Percentiles rank a stretch among this genome's conserved stretches.
phyloP scores from a whole-genome alignment of 2,329 filamentous ascomycete species.

The Clarireedia sp. region DNA sequence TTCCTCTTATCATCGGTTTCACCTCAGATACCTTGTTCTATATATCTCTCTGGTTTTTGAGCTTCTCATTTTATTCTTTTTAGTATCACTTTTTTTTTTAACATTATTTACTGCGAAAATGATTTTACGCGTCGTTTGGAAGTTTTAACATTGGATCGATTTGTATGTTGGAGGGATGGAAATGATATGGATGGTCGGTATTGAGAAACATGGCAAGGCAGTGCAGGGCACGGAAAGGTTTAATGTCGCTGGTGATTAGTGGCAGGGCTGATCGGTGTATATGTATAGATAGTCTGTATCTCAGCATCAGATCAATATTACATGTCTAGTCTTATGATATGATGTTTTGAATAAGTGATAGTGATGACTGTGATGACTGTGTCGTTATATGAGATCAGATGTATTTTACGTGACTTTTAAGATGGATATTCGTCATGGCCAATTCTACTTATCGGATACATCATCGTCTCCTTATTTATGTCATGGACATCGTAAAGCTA shows the following conservation, averaged over 20 bases:
- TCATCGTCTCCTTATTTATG: no score
- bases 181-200: conserved; percentile 7
- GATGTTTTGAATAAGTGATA: background rate
- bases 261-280: conserved; percentile 7
- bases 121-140: conserved; percentile 13
- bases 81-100: background rate
- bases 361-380: background rate
- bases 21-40: conserved; percentile 53
- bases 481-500: no score
- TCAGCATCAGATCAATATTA: conserved; percentile 14
- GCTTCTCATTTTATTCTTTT: conserved; percentile 7
- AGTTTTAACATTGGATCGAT: conserved; percentile 11
- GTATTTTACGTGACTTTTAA: background rate
- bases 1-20: conserved; percentile 23
- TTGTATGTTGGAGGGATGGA: conserved; percentile 9
- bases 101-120: conserved; percentile 12
- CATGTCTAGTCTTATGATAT: background rate
- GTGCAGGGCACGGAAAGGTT: conserved; percentile 7
- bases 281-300: conserved; percentile 18
- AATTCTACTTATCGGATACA: no score
- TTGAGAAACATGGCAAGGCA: conserved; percentile 3
- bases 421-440: no score
- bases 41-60: conserved; percentile 33
- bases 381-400: no score
- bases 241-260: conserved; percentile 7